These are phyloP conservation scores for Solanum dulcamara DNA, from an alignment of 257 asterid species.

Conservation along the genomic window DNA sequence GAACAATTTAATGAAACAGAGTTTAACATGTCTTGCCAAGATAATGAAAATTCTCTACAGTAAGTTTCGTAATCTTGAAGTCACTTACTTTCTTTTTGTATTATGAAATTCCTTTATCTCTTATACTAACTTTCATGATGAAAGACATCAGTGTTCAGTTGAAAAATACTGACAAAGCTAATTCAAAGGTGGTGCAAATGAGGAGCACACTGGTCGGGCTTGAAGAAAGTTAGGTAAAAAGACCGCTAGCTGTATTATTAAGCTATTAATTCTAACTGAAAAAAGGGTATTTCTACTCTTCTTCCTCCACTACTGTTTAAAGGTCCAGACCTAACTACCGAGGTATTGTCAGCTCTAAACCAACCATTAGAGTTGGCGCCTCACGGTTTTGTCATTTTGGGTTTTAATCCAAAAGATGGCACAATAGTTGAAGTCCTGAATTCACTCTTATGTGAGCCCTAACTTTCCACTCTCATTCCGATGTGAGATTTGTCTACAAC, in stretches of 20 bases:
- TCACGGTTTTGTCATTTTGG: background rate
- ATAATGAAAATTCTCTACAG: background rate
- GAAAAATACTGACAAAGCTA: background rate
- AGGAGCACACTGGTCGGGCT: background rate
- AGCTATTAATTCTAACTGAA: background rate
- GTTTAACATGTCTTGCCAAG: background rate
- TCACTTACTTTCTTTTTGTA: background rate
- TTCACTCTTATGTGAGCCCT: background rate
- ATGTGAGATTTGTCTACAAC: background rate
- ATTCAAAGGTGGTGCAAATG: background rate
- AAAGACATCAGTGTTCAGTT: background rate
- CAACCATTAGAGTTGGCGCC: background rate
- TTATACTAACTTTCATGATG: background rate
- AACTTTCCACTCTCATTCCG: background rate
- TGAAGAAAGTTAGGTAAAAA: background rate
- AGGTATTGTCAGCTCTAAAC: background rate
- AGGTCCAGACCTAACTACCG: background rate
- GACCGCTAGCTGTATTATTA: background rate
- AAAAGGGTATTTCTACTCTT: background rate
- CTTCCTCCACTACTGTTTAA: background rate
- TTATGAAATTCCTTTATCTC: background rate
- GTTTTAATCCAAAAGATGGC: background rate
- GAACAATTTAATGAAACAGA: background rate
- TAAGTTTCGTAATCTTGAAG: background rate
- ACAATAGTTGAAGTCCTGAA: background rate